Evolutionary conservation across 2,329 filamentous ascomycete genomes (phyloP), one percentile per base, ranked within the genome.

Genomic region (Aureobasidium melanogenum): DNA sequence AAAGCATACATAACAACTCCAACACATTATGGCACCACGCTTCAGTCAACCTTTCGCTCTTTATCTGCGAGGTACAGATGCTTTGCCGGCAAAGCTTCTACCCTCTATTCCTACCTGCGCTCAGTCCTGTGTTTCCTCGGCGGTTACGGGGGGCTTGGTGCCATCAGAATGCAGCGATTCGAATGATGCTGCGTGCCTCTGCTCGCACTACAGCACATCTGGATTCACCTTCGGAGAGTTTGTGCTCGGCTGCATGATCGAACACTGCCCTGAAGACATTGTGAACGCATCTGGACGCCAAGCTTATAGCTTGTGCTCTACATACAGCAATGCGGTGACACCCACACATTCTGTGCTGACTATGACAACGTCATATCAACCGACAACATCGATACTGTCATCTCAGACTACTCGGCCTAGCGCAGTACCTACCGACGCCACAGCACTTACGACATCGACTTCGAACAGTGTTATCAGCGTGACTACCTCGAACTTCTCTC

Each of bases 151-250:
- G 36, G 57, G 66, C 28, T 71, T 64, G 48, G 38, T 60, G 3
- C 54, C 63, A 2, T 28, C 38, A 41, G 19, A 56, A 3, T 62
- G 50, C 39, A 69, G 68, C 34, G 47, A 62, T 3, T 41, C 58
- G 6, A 56, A 61, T 47, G 66, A 69, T 46, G 56, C 69, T 12
- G 56, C 61, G 1, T 73, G 71, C 59, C 59, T 73, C 9, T 73
- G 71, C 63, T 66, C 65, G 24, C 41, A 64, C 30, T 72, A 72
- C 63, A 70, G 69, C 63, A 60, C 64, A 14, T 39, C 68, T 38
- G 70, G 70, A 14, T 69, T 65, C 54, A 70, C 70, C 2, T 62
- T 74, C 10, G 72, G 72, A 28, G 72, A 74, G 61, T 62, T 71
- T 6, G 70, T 68, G 10, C 57, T 65, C 14, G 46, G 50, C 7